Percentiles rank a stretch among this genome's conserved stretches.
phyloP scores from a whole-genome alignment of 2,329 filamentous ascomycete genomes.

The Sphaerulina populicola region DNA sequence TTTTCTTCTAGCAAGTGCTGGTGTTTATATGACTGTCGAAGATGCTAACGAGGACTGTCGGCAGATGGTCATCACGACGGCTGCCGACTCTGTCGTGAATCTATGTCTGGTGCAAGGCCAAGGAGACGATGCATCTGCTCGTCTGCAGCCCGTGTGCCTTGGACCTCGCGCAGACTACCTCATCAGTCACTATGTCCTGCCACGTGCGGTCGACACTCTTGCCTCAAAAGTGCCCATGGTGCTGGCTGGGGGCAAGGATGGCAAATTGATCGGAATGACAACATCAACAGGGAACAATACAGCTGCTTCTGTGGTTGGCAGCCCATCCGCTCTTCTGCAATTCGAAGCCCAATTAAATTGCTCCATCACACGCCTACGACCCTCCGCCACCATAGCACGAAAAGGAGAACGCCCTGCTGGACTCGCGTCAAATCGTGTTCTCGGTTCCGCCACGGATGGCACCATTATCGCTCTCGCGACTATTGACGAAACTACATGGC shows the following conservation, averaged over 20 bases:
- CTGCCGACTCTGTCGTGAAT: slow-evolving; percentile 46
- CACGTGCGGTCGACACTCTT: neutral
- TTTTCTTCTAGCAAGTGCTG: slow-evolving; percentile 31
- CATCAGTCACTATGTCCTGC: slow-evolving; percentile 21
- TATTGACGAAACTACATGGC: slow-evolving; percentile 55
- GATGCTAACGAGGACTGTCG: slow-evolving; percentile 21
- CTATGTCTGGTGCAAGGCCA: slow-evolving; percentile 36
- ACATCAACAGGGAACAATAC: slow-evolving; percentile 5
- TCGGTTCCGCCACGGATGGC: slow-evolving; percentile 47
- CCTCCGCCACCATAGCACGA: slow-evolving; percentile 34
- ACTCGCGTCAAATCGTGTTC: slow-evolving; percentile 40
- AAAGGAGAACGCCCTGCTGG: slow-evolving; percentile 32
- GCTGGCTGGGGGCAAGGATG: slow-evolving; percentile 21
- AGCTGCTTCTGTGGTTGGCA: neutral
- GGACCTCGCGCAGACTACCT: slow-evolving; percentile 20
- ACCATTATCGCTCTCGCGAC: slow-evolving; percentile 53
- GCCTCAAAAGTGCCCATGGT: neutral
- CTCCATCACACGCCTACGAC: slow-evolving; percentile 43
- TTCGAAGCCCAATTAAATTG: slow-evolving; percentile 39
- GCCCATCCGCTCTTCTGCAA: slow-evolving; percentile 6
- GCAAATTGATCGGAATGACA: slow-evolving; percentile 26
- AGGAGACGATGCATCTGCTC: slow-evolving; percentile 18
- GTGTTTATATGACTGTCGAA: slow-evolving; percentile 43
- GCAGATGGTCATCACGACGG: slow-evolving; percentile 49
- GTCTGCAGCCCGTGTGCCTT: slow-evolving; percentile 23